phyloP scores from a whole-genome alignment of 352 stramenopile genomes.

The Phytophthora aleatoria region DNA sequence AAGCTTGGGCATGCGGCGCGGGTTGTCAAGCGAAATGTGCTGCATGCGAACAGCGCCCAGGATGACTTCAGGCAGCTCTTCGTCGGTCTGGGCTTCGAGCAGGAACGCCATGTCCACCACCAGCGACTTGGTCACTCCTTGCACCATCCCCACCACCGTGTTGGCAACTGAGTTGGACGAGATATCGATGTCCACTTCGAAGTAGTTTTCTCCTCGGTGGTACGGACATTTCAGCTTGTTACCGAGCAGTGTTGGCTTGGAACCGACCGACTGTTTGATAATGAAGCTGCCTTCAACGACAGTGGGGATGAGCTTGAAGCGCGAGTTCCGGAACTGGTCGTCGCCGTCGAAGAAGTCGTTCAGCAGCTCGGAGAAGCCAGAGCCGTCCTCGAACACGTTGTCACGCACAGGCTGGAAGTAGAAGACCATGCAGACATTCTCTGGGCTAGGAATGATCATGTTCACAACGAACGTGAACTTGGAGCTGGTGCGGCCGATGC shows the following conservation, averaged over 20 bases:
- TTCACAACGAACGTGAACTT: slow-evolving; percentile 92
- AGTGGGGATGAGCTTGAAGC: slow-evolving; percentile 98
- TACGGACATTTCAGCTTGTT: slow-evolving; percentile 96
- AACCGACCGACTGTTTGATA: slow-evolving; percentile 94
- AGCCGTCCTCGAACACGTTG: slow-evolving; percentile 88
- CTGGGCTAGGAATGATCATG: slow-evolving; percentile 85
- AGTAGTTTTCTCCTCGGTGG: slow-evolving; percentile 91
- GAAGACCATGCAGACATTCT: slow-evolving; percentile 85
- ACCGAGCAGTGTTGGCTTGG: slow-evolving; percentile 95
- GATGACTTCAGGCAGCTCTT: slow-evolving; percentile 87
- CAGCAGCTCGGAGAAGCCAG: slow-evolving; percentile 86
- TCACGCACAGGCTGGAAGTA: slow-evolving; percentile 85
- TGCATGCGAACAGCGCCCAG: slow-evolving; percentile 82
- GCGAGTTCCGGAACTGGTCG: slow-evolving; percentile 95
- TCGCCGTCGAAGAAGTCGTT: slow-evolving; percentile 94
- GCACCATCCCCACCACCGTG: slow-evolving; percentile 88
- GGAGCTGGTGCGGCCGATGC: slow-evolving; percentile 65
- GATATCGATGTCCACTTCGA: slow-evolving; percentile 97
- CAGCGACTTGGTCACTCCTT: slow-evolving; percentile 88
- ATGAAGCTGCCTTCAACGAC: slow-evolving; percentile 98
- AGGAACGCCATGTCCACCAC: slow-evolving; percentile 91
- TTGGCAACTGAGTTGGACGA: slow-evolving; percentile 92
- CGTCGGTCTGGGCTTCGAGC: slow-evolving; percentile 81
- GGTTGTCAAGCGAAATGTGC: slow-evolving; percentile 84
- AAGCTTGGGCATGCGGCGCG: slow-evolving; percentile 55